These are phyloP conservation scores for Punica granatum DNA, from an alignment of 345 rosid species.

Conservation along the genomic window DNA sequence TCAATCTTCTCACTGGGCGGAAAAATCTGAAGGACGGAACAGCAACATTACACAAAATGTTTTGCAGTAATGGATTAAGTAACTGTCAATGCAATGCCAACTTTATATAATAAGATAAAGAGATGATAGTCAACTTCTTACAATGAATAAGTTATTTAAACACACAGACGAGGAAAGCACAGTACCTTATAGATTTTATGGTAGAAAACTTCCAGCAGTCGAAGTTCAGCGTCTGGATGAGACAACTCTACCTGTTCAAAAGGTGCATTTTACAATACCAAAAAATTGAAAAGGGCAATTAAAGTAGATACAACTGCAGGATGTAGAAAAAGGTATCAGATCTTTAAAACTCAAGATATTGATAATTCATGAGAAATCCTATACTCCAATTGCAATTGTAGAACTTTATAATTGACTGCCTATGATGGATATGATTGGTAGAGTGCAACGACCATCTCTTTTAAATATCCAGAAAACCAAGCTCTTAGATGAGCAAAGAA, in stretches of 20 bases:
- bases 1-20: slow-evolving; percentile 79
- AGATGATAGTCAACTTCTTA: background rate
- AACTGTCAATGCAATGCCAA: background rate
- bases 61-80: background rate
- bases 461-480: background rate
- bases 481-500: background rate
- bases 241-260: slow-evolving; percentile 86
- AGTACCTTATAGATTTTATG: slow-evolving; percentile 94
- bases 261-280: background rate
- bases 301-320: background rate
- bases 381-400: background rate
- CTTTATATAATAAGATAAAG: background rate
- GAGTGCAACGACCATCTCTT: background rate
- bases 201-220: slow-evolving; percentile 88
- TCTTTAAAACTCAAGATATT: background rate
- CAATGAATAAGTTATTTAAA: background rate
- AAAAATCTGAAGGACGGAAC: slow-evolving; percentile 56
- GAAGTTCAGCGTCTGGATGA: slow-evolving; percentile 80
- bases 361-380: background rate
- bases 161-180: slow-evolving; percentile 1
- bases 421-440: background rate
- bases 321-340: background rate
- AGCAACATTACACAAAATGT: background rate
- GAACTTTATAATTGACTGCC: background rate
- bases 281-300: background rate